Conservation (phyloP, 306 rosid species). For the Lathyrus aphaca region DNA sequence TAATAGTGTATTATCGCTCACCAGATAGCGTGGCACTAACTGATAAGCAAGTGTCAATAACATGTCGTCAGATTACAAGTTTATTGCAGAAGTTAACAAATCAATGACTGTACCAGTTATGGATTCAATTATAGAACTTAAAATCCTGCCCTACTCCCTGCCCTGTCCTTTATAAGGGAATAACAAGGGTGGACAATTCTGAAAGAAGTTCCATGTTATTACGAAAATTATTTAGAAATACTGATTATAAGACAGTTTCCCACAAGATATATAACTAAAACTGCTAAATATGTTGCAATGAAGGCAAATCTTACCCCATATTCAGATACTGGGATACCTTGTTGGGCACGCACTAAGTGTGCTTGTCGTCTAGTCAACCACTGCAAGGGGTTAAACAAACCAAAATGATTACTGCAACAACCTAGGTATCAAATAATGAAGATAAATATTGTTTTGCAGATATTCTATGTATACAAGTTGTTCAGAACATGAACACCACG, state of each 20-base stretch:
- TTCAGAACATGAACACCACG: neutral
- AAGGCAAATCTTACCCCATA: slow-evolving; percentile 68
- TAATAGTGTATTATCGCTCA: slow-evolving; percentile 10
- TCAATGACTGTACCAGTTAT: neutral
- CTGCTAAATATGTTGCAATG: slow-evolving; percentile 12
- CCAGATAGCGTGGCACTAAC: slow-evolving; percentile 15
- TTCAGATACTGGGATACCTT: slow-evolving; percentile 95
- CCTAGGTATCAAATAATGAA: slow-evolving; percentile 19
- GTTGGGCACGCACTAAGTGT: slow-evolving; percentile 91
- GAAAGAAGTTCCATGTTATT: neutral
- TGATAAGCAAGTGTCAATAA: slow-evolving; percentile 25
- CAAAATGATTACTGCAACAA: slow-evolving; percentile 39
- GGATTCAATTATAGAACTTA: neutral
- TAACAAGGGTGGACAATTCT: neutral
- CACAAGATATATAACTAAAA: slow-evolving; percentile 15
- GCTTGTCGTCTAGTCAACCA: slow-evolving; percentile 97
- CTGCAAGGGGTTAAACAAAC: slow-evolving; percentile 50
- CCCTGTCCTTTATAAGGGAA: slow-evolving; percentile 13
- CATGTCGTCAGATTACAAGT: slow-evolving; percentile 24
- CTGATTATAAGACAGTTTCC: slow-evolving; percentile 16
- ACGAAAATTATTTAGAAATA: slow-evolving; percentile 17
- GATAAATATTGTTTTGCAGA: slow-evolving; percentile 17
- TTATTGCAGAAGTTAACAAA: neutral
- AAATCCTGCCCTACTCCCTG: slow-evolving; percentile 7
- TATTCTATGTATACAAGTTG: slow-evolving; percentile 1